These are phyloP conservation scores for Dothistroma pini DNA, from an alignment of 2,329 filamentous ascomycete genomes.

Conservation along the genomic window DNA sequence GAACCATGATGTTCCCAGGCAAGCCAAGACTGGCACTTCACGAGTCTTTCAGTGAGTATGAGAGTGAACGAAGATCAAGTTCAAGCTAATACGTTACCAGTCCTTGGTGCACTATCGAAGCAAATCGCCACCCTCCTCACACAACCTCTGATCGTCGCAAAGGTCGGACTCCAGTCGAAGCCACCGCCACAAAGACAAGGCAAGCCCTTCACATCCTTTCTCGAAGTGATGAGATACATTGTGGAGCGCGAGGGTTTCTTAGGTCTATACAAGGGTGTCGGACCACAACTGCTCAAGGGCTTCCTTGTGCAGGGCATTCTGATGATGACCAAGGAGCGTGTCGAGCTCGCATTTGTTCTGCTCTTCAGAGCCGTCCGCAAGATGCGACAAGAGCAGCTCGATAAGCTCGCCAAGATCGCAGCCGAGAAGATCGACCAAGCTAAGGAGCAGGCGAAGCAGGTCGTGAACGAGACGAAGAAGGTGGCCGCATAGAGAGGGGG, in stretches of 20 bases:
- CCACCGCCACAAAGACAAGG: slow-evolving; percentile 79
- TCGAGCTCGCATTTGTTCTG: slow-evolving; percentile 83
- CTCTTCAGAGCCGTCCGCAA: slow-evolving; percentile 77
- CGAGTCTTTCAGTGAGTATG: slow-evolving; percentile 82
- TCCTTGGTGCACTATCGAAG: slow-evolving; percentile 91
- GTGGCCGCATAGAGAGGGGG: not conserved
- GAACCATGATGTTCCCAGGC: slow-evolving; percentile 71
- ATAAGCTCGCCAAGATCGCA: slow-evolving; percentile 62
- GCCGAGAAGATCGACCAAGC: slow-evolving; percentile 55
- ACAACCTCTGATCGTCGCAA: slow-evolving; percentile 94
- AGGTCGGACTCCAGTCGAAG: slow-evolving; percentile 92
- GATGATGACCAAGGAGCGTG: slow-evolving; percentile 99
- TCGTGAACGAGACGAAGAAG: not conserved
- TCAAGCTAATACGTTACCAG: slow-evolving; percentile 36
- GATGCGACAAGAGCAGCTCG: slow-evolving; percentile 65
- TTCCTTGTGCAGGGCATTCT: slow-evolving; percentile 89
- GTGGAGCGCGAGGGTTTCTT: slow-evolving; percentile 77
- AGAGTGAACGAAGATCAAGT: not conserved
- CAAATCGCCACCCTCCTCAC: slow-evolving; percentile 85
- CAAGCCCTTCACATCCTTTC: slow-evolving; percentile 88
- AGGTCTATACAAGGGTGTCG: slow-evolving; percentile 95
- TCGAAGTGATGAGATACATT: slow-evolving; percentile 94
- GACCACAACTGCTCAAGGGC: slow-evolving; percentile 88
- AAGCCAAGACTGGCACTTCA: slow-evolving; percentile 71
- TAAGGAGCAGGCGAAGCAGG: slow-evolving; percentile 15